A percentile compares a stretch with the other conserved stretches of the same genome.
These are phyloP conservation scores for Lepiota venenata DNA, from an alignment of 768 basidiomycete species.

Conservation along the genomic window DNA sequence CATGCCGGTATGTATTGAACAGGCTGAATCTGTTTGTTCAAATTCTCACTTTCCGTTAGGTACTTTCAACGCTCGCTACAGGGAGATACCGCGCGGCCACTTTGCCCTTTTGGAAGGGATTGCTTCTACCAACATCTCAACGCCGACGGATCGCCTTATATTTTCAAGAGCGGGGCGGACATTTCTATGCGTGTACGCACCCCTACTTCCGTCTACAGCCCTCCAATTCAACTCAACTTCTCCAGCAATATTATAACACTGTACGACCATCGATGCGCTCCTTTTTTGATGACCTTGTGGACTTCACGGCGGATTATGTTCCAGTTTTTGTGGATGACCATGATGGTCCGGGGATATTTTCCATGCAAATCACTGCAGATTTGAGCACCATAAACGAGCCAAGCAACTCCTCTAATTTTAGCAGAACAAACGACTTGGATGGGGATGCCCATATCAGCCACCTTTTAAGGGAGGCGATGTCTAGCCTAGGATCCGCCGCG, in stretches of 20 bases:
- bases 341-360: background rate
- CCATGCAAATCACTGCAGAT: slow-evolving; percentile 1
- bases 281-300: slow-evolving; percentile 2
- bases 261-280: background rate
- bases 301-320: background rate
- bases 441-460: background rate
- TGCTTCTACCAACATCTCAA: slow-evolving; percentile 79
- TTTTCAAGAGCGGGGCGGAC: slow-evolving; percentile 54
- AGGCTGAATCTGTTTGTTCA: background rate
- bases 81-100: slow-evolving; percentile 36
- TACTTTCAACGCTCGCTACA: slow-evolving; percentile 57
- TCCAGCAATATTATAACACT: slow-evolving; percentile 6
- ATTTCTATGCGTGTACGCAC: slow-evolving; percentile 46
- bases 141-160: slow-evolving; percentile 57
- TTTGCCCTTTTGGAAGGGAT: slow-evolving; percentile 77
- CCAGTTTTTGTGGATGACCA: background rate
- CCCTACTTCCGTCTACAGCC: background rate
- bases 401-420: background rate
- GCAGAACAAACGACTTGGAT: background rate
- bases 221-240: background rate
- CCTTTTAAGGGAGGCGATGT: slow-evolving; percentile 6
- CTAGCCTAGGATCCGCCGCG: slow-evolving; percentile 3
- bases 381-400: background rate
- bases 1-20: slow-evolving; percentile 52
- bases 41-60: slow-evolving; percentile 27